Percentiles rank a stretch among this genome's conserved stretches.
Evolutionary conservation across 1,284 basidiomycete species (phyloP).

Genomic region (Trichosporon sp.): DNA sequence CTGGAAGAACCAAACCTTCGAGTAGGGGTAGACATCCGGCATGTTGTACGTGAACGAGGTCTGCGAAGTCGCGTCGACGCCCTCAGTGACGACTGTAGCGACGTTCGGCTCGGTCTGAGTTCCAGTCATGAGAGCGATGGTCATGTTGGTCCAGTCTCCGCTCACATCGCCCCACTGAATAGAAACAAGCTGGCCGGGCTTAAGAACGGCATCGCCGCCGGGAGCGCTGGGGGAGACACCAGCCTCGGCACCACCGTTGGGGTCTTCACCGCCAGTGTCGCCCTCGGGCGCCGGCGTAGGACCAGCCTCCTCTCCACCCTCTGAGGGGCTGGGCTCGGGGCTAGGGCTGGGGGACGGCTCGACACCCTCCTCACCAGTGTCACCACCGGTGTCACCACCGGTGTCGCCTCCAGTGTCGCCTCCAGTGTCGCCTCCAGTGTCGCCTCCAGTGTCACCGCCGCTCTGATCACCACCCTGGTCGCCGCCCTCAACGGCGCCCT

Average conservation of each 20-base stretch:
- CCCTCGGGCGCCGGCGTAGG: constrained; percentile 10
- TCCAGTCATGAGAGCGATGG: constrained; percentile 55
- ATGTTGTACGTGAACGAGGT: constrained; percentile 38
- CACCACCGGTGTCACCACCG: too few species aligned
- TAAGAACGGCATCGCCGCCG: constrained; percentile 46
- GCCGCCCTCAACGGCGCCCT: neutral
- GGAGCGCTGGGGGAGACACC: constrained; percentile 56
- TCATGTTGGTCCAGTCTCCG: constrained; percentile 55
- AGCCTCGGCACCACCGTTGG: constrained; percentile 21
- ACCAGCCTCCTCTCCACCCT: neutral
- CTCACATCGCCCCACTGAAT: constrained; percentile 54
- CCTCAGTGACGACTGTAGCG: constrained; percentile 41
- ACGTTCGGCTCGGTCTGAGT: constrained; percentile 43
- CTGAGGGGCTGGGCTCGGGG: constrained; percentile 7
- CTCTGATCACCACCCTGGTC: constrained; percentile 1
- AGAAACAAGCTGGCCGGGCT: constrained; percentile 44
- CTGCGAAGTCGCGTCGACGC: constrained; percentile 46
- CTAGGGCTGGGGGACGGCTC: constrained; percentile 5
- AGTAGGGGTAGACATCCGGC: constrained; percentile 55
- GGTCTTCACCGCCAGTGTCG: neutral
- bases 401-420: neutral
- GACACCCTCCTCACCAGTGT: neutral
- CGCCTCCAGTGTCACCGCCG: neutral
- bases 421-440: neutral
- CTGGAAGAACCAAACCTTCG: constrained; percentile 58